Evolutionary conservation across 2,329 filamentous ascomycete species (phyloP).

Genomic region (Diaporthe sp.): DNA sequence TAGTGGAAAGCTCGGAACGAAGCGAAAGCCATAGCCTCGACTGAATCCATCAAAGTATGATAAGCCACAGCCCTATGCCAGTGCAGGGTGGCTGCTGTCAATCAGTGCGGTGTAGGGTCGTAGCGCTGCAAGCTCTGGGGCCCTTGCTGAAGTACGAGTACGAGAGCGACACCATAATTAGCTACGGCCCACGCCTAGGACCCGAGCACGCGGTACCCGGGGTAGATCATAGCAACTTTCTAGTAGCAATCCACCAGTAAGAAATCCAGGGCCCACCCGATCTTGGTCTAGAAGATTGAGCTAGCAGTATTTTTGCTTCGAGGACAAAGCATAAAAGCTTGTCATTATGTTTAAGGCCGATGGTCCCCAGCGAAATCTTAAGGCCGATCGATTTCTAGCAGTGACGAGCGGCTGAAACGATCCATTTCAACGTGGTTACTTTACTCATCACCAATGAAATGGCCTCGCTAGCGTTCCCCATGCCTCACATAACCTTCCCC

Average conservation of each 20-base stretch:
- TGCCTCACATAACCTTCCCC: neutral
- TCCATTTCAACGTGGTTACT: neutral
- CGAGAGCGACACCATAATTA: slow-evolving; percentile 14
- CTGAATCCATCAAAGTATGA: neutral
- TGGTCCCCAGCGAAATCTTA: neutral
- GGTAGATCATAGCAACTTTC: neutral
- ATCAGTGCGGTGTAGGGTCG: neutral
- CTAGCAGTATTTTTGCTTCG: neutral
- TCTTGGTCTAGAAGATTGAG: neutral
- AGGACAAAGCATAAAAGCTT: neutral
- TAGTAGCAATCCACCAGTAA: neutral
- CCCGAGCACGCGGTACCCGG: slow-evolving; percentile 3
- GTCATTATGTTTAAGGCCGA: neutral
- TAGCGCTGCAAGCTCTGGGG: neutral
- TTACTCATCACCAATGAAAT: too few relatives aligned
- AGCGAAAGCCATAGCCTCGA: slow-evolving; percentile 8
- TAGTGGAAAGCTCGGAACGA: neutral
- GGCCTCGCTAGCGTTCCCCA: neutral
- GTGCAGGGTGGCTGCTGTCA: neutral
- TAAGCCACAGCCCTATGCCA: slow-evolving; percentile 10
- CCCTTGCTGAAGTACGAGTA: neutral
- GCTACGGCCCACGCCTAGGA: neutral
- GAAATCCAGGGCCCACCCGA: neutral
- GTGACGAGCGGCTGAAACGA: neutral
- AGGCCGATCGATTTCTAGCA: neutral